Conservation (phyloP, 495 filamentous ascomycete genomes). For the Monascus purpureus region DNA sequence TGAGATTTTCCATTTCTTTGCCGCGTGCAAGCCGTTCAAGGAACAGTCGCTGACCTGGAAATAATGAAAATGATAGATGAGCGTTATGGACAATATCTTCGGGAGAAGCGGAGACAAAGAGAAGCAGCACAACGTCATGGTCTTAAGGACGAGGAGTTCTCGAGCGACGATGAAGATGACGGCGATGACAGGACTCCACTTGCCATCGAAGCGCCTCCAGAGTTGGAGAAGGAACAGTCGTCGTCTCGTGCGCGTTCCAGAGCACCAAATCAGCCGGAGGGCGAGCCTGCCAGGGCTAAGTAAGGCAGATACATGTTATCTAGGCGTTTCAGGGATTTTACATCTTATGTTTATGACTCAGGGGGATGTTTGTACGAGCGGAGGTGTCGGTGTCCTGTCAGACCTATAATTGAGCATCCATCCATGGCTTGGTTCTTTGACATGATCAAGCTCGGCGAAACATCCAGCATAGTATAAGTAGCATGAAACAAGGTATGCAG, state of each 20-base stretch:
- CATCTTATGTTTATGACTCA: no score
- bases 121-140: slow-evolving; percentile 22
- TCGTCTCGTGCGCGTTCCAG: slow-evolving; percentile 1
- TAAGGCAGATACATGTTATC: no score
- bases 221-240: slow-evolving; percentile 1
- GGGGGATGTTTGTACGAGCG: no score
- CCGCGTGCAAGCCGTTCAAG: neutral
- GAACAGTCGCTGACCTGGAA: neutral
- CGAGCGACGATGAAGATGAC: slow-evolving; percentile 28
- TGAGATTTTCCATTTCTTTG: slow-evolving; percentile 19
- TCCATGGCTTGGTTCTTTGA: no score
- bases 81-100: slow-evolving; percentile 20
- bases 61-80: no score
- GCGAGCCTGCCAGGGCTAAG: slow-evolving; percentile 5
- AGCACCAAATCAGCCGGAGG: slow-evolving; percentile 1
- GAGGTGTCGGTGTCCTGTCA: no score
- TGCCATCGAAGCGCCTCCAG: slow-evolving; percentile 20
- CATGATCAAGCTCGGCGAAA: no score
- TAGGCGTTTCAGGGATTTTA: no score
- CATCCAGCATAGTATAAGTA: no score
- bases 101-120: slow-evolving; percentile 19
- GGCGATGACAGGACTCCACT: slow-evolving; percentile 15
- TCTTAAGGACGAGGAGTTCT: slow-evolving; percentile 16
- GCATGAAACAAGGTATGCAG: no score
- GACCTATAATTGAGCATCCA: no score